phyloP scores from a whole-genome alignment of 2,329 filamentous ascomycete species.

The Diplodia mutila region DNA sequence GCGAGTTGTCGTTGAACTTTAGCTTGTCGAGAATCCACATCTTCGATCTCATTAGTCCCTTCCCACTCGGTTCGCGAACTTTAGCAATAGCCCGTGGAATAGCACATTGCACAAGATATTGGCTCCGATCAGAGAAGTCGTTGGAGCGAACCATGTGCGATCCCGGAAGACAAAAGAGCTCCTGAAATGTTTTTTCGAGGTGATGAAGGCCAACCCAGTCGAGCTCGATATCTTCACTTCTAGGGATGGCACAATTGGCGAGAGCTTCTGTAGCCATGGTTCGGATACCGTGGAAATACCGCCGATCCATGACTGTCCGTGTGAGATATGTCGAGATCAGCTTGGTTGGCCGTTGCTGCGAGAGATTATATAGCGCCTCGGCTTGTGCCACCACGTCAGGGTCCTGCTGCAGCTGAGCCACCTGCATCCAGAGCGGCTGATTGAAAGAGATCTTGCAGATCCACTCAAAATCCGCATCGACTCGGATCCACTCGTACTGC shows the following conservation, averaged over 20 bases:
- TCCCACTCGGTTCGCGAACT: constrained; percentile 74
- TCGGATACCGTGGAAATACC: constrained; percentile 93
- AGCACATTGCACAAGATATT: constrained; percentile 81
- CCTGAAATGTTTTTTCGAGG: constrained; percentile 81
- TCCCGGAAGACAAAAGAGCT: constrained; percentile 82
- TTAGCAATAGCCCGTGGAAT: constrained; percentile 81
- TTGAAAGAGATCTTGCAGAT: constrained; percentile 80
- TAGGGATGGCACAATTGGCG: constrained; percentile 69
- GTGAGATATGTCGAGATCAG: constrained; percentile 88
- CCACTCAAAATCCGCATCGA: constrained; percentile 99
- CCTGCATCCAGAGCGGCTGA: constrained; percentile 96
- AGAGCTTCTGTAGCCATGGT: constrained; percentile 81
- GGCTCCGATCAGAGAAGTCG: constrained; percentile 84
- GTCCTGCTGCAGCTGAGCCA: constrained; percentile 96
- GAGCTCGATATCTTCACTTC: constrained; percentile 55
- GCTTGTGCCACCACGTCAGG: constrained; percentile 89
- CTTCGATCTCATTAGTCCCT: constrained; percentile 77
- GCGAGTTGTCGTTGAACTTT: constrained; percentile 91
- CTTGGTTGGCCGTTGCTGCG: constrained; percentile 68
- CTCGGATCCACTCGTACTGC: constrained; percentile 97
- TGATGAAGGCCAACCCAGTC: constrained; percentile 82
- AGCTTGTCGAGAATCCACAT: constrained; percentile 87
- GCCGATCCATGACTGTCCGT: constrained; percentile 84
- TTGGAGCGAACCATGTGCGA: constrained; percentile 83
- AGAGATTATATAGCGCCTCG: constrained; percentile 75